phyloP scores from a whole-genome alignment of 257 asterid species.

The Penstemon newberryi region DNA sequence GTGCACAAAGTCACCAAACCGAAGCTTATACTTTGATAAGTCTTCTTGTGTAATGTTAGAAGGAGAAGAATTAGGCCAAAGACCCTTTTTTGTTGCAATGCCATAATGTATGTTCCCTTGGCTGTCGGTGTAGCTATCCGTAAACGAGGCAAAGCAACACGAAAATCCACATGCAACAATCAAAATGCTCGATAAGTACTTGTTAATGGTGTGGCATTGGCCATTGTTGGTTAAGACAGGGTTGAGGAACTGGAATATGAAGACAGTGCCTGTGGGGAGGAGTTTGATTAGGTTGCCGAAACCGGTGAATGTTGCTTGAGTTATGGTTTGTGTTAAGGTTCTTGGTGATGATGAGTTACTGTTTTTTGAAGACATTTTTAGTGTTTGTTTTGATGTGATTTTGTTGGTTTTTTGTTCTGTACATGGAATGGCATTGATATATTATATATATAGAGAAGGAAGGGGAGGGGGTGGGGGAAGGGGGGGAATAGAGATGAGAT shows the following conservation, averaged over 20 bases:
- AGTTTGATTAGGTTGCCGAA: slow-evolving; percentile 66
- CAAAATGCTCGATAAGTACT: slow-evolving; percentile 51
- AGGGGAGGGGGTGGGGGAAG: slow-evolving; percentile 21
- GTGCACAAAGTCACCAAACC: slow-evolving; percentile 66
- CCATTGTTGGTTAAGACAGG: slow-evolving; percentile 84
- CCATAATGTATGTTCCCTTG: slow-evolving; percentile 59
- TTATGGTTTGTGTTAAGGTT: slow-evolving; percentile 26
- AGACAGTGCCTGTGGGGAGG: slow-evolving; percentile 74
- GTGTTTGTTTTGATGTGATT: neutral
- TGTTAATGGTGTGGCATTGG: slow-evolving; percentile 50
- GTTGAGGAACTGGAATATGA: slow-evolving; percentile 68
- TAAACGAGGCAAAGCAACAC: slow-evolving; percentile 70
- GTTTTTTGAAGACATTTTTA: slow-evolving; percentile 37
- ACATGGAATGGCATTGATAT: slow-evolving; percentile 8
- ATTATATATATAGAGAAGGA: neutral
- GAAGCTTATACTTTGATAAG: slow-evolving; percentile 46
- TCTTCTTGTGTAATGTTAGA: slow-evolving; percentile 27
- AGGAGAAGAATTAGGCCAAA: slow-evolving; percentile 51
- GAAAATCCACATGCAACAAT: slow-evolving; percentile 48
- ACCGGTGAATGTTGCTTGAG: slow-evolving; percentile 45
- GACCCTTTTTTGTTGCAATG: slow-evolving; percentile 64
- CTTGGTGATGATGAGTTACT: slow-evolving; percentile 14
- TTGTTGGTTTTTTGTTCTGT: neutral
- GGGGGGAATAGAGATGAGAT: neutral
- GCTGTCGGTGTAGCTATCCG: slow-evolving; percentile 66